phyloP scores from a whole-genome alignment of 176 grass and related monocot genomes.

The Echinochloa phyllopogon region DNA sequence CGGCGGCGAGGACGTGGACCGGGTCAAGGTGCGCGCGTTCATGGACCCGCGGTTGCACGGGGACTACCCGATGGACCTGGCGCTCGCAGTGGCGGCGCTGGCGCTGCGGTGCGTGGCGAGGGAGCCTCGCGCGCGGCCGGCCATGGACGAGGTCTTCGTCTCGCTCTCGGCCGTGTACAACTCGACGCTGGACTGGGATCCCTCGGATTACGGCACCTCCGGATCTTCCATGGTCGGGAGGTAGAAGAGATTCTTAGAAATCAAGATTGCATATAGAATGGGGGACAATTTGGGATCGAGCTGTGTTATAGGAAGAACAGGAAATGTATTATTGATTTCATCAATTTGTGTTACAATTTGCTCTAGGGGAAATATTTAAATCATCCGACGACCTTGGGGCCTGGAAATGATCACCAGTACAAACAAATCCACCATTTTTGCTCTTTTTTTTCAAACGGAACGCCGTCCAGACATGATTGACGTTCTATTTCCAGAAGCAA shows the following conservation, averaged over 20 bases:
- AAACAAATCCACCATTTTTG: not conserved
- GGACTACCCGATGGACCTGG: constrained; percentile 75
- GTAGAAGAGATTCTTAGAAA: not conserved
- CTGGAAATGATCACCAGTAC: not conserved
- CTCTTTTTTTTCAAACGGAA: too few species aligned
- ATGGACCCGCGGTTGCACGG: constrained; percentile 54
- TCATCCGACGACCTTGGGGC: not conserved
- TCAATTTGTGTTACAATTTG: not conserved
- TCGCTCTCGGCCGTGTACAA: constrained; percentile 65
- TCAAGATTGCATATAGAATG: not conserved
- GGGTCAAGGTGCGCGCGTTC: constrained; percentile 60
- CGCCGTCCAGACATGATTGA: too few species aligned
- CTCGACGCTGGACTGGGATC: constrained; percentile 66
- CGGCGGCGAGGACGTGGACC: constrained; percentile 58
- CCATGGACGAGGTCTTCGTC: constrained; percentile 57
- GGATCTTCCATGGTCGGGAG: constrained; percentile 54
- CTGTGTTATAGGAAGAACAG: not conserved
- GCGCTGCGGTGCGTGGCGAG: constrained; percentile 66
- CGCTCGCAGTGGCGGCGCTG: constrained; percentile 61
- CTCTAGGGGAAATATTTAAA: not conserved
- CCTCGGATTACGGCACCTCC: constrained; percentile 55
- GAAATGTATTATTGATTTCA: not conserved
- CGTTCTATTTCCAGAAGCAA: too few species aligned
- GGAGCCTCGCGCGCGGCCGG: constrained; percentile 52
- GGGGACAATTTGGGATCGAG: not conserved